Conservation (phyloP, 2,329 filamentous ascomycete species). For the Trichoderma afroharzianum region DNA sequence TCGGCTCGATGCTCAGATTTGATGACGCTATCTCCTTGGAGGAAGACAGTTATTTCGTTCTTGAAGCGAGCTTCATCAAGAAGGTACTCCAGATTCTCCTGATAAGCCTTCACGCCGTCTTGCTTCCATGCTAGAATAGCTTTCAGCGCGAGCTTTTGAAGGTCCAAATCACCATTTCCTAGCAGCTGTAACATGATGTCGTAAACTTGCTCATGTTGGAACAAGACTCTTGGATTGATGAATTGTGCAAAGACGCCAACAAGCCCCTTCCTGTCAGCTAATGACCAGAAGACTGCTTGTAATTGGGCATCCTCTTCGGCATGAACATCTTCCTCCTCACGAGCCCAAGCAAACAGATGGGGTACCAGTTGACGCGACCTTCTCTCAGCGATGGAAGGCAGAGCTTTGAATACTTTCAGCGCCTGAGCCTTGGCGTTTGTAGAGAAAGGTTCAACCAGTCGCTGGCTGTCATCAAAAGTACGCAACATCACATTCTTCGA, state of each 20-base stretch:
- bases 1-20: constrained; percentile 67
- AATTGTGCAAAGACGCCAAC: constrained; percentile 81
- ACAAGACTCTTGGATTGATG: constrained; percentile 79
- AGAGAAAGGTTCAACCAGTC: constrained; percentile 46
- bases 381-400: constrained; percentile 79
- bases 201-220: constrained; percentile 72
- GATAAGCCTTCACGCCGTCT: constrained; percentile 68
- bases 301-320: constrained; percentile 33
- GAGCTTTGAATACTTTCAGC: constrained; percentile 69
- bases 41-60: constrained; percentile 86
- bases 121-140: constrained; percentile 88
- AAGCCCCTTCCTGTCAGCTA: constrained; percentile 80
- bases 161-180: constrained; percentile 83
- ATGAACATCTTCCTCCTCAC: constrained; percentile 43
- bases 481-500: constrained; percentile 57
- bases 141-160: constrained; percentile 81
- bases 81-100: constrained; percentile 80
- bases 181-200: constrained; percentile 70
- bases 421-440: constrained; percentile 69
- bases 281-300: constrained; percentile 55
- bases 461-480: constrained; percentile 63
- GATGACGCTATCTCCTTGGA: constrained; percentile 72
- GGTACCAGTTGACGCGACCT: constrained; percentile 81
- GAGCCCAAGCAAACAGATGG: constrained; percentile 78
- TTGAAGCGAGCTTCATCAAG: constrained; percentile 89